Evolutionary conservation across 1,284 basidiomycete species (phyloP), one percentile per base, ranked within the genome.

Genomic region (Ustilago sp.): DNA sequence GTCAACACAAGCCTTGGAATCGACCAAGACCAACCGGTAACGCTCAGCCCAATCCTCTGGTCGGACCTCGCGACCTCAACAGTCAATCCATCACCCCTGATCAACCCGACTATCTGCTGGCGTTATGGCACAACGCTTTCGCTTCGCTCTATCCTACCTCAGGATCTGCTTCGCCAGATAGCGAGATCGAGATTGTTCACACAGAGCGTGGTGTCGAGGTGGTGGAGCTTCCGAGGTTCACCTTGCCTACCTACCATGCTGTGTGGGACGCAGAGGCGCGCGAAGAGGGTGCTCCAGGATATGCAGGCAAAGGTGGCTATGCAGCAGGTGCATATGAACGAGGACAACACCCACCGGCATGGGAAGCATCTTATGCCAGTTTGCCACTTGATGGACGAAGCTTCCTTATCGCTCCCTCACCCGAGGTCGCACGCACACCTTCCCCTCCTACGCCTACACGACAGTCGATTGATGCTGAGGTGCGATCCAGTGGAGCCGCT

Each of bases 1-100:
- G 96, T 4, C 89, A 91, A 17, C 90, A 93, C 86, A 99, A 99
- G 87, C 96, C 96, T 11, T 99, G 96, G 96, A 89, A 72, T 90
- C 66, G 80, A 78, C 41, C 68, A 76, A 61, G 67, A 73, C 77
- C 76, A 61, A 58, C 54, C 45, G 71, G 63, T 3, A 75, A 60
- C 81, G 80, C 67, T 79, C 73, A 52, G 74, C 67, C 72, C 80
- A 52, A 85, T 85, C 73, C 86, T 85, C 74, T 87, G 15, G 59
- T 55, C 17, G 60, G 31, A 19, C 68, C 68, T 17, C 65, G 65
- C 34, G 65, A 71, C 36, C 61, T 59, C 17, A 59, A 89, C 89
- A 71, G 86, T 87, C 66, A 85, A 82, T 74, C 78, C 54, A 77
- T 64, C 68, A 68, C 62, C 38, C 76, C 72, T n/a, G 63, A 73